These are phyloP conservation scores for Pseudocercospora pini-densiflorae DNA, from an alignment of 2,329 filamentous ascomycete species.

Conservation along the genomic window DNA sequence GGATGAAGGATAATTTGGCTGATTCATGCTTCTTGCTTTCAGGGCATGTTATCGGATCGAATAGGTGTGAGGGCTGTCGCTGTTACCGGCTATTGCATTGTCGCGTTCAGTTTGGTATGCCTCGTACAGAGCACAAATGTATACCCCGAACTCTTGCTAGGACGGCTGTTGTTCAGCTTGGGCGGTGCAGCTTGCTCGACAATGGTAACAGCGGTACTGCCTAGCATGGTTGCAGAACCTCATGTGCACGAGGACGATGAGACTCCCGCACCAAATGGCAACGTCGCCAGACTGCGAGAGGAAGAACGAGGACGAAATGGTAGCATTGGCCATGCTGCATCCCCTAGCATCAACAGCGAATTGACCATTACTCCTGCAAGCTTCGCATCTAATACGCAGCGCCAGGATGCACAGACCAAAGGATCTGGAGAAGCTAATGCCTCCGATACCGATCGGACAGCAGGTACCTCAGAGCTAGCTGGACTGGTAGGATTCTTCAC, in stretches of 20 bases:
- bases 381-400: slow-evolving; percentile 44
- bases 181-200: slow-evolving; percentile 87
- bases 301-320: slow-evolving; percentile 38
- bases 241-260: slow-evolving; percentile 26
- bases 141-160: slow-evolving; percentile 85
- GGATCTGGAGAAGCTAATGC: neutral
- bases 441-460: slow-evolving; percentile 15
- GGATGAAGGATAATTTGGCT: neutral
- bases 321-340: slow-evolving; percentile 60
- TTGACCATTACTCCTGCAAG: slow-evolving; percentile 71
- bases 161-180: slow-evolving; percentile 83
- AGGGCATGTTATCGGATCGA: slow-evolving; percentile 73
- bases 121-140: slow-evolving; percentile 87
- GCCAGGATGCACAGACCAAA: slow-evolving; percentile 10
- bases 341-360: slow-evolving; percentile 73
- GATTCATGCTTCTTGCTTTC: neutral
- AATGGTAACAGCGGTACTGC: slow-evolving; percentile 96
- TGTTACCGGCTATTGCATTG: slow-evolving; percentile 79
- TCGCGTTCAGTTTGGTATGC: slow-evolving; percentile 75
- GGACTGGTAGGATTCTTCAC: slow-evolving; percentile 92
- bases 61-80: slow-evolving; percentile 69
- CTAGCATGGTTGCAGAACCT: slow-evolving; percentile 61
- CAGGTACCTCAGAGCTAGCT: slow-evolving; percentile 63
- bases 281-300: slow-evolving; percentile 29
- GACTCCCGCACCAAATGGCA: slow-evolving; percentile 24